Conservation (phyloP, 192 early-diverging fungal genomes). For the Haplosporangium gracile region DNA sequence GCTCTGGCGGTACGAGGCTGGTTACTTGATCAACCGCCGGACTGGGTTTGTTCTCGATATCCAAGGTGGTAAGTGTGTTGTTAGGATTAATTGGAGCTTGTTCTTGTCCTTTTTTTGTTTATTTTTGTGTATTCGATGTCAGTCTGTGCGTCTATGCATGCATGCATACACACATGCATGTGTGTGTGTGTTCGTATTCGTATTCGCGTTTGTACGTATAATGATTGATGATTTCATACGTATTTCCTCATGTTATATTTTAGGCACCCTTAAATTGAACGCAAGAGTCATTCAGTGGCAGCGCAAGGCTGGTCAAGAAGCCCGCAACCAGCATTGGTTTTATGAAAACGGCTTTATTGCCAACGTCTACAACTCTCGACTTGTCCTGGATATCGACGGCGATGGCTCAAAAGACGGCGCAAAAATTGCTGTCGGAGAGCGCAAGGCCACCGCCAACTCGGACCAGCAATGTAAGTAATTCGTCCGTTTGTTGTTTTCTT, state of each 20-base stretch:
- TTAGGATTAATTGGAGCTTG: background rate
- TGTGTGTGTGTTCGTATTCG: background rate
- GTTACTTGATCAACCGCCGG: constrained; percentile 56
- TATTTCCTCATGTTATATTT: background rate
- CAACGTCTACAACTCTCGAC: constrained; percentile 54
- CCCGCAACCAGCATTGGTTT: constrained; percentile 56
- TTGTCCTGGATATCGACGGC: constrained; percentile 54
- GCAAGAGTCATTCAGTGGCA: constrained; percentile 52
- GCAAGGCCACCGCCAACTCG: constrained; percentile 32
- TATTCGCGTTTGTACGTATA: background rate
- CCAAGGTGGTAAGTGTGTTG: constrained; percentile 39
- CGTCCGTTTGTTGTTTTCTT: background rate
- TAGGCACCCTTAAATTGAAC: constrained; percentile 42
- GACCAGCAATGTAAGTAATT: constrained; percentile 47
- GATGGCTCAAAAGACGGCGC: constrained; percentile 54
- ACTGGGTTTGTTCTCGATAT: constrained; percentile 55
- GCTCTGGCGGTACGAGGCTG: constrained; percentile 58
- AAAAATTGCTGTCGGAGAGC: constrained; percentile 55
- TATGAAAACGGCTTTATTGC: constrained; percentile 53
- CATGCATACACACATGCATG: background rate
- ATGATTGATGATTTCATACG: background rate
- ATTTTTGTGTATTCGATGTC: background rate
- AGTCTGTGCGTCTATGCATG: background rate
- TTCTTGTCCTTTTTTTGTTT: background rate
- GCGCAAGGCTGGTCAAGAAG: constrained; percentile 49